Base-by-base conservation (phyloP, 1,284 basidiomycete species). In the Cryptococcus maquisensis region DNA sequence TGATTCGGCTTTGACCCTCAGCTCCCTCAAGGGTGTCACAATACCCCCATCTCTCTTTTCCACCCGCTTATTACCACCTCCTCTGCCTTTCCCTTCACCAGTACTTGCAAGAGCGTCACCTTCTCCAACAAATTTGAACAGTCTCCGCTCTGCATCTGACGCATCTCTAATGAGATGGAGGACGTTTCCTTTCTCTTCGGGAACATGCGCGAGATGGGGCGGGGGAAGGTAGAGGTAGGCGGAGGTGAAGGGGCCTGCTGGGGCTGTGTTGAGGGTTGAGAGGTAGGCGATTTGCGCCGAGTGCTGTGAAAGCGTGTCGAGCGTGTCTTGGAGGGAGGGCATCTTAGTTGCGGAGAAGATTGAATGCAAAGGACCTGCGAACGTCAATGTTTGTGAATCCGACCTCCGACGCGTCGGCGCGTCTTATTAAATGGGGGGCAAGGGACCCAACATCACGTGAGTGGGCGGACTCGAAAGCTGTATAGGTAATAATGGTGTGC, bases 111-210 rank as follows among this genome's bases (percentile, higher is more conserved):
- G 20, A 18, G 23, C 26, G 18, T 37, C 47, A 26, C 50, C 53
- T 52, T 74, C 71, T 5, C 71, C 69, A 7, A 74, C 57, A 51
- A 68, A 70, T 26, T 65, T 68, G 66, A 72, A 77, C 18, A 74
- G 57, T 35, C 69, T 51, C 9, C 54, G 52, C 56, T 77, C 75
- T 35, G 66, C 56, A 4, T 67, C 62, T 28, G 60, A 55, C 13
- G 71, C 68, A 57, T 76, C 74, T 9, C 74, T 64, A 40, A 76
- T 73, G n/a, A 73, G 61, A 4, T 51, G 39, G 4, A 67, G 56
- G 3, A 76, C 55, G 38, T 54, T 62, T 3, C 59, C 51, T 4
- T 42, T 52, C 36, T 54, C 37, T 23, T 42, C 18, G 16, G 21
- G 44, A 15, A 26, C 20, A n/a, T 46, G 28, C 9, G 46, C 35